Evolutionary conservation across 805 yeast genomes (phyloP), one percentile per base, ranked within the genome.

Genomic region (Teunomyces gatunensis): DNA sequence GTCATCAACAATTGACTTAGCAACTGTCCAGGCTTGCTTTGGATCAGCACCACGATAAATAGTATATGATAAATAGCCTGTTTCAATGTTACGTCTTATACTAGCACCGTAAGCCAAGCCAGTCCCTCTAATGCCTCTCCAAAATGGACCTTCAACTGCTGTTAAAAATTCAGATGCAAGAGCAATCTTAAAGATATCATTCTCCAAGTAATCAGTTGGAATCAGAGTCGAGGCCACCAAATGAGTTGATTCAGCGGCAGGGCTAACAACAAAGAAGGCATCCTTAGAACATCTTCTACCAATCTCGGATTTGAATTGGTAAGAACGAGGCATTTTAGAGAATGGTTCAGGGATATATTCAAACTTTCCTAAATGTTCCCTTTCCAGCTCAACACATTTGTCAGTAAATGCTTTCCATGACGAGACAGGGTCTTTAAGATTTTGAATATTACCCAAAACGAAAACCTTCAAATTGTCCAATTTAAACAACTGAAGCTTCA

Each of bases 91-190:
- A 42, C 80, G 74, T 39, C 74, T 60, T 55, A 89, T 73, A 46
- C 71, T 74, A 1, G 92, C 94, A 33, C 97, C 97, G 64, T 94
- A 94, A 0, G 97, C 97, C 37, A 88, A 71, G 2, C 99, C 99
- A 1, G 90, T 78, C 35, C 99, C 99, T 67, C 99, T 80, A 29
- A 94, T 87, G 47, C 95, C 96, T 58, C 89, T 80, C 97, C 98
- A 92, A 53, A 92, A 85, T 30, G 98, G 99, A 2, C 99, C 99
- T 64, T 94, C 99, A 15, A 89, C 89, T 32, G 89, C 86, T 54
- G 85, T 87, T 47, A 94, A 71, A 57, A 83, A 86, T 47, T 87
- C 90, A 5, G 85, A 77, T 5, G 90, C 88, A 23, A 91, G 75
- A 0, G 85, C 77, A 35, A 92, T 74, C 21, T 84, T 85, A 44